Conservation (phyloP, 495 filamentous ascomycete species). For the Sordaria brevicollis region DNA sequence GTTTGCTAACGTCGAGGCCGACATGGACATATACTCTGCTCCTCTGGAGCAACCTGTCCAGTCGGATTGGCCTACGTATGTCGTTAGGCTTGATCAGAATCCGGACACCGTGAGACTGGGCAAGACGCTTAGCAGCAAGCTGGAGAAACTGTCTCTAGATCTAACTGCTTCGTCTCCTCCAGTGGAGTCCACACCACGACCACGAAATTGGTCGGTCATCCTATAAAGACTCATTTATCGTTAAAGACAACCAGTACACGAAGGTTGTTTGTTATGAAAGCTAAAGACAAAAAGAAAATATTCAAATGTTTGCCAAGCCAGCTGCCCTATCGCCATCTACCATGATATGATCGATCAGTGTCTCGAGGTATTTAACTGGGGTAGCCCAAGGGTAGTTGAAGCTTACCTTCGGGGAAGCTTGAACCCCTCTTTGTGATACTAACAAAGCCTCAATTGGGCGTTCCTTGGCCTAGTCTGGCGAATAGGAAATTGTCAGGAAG, state of each 20-base stretch:
- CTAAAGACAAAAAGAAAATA: neutral
- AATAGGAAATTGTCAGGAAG: neutral
- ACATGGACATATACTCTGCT: conserved; percentile 5
- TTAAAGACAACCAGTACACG: neutral
- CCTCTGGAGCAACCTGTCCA: conserved; percentile 14
- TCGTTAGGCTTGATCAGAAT: conserved; percentile 6
- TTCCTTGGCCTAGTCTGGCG: neutral
- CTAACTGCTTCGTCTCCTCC: neutral
- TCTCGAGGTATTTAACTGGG: neutral
- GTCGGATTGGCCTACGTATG: conserved; percentile 17
- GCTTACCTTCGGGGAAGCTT: neutral
- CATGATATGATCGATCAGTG: neutral
- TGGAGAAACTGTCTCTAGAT: conserved; percentile 10
- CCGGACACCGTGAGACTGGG: conserved; percentile 3
- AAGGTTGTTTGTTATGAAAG: neutral
- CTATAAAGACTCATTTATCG: neutral
- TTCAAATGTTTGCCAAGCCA: neutral
- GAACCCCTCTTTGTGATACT: neutral
- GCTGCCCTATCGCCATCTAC: neutral
- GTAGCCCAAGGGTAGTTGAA: neutral
- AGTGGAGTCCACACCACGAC: neutral
- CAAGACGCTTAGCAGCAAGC: conserved; percentile 4
- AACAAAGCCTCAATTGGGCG: neutral
- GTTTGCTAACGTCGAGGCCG: conserved; percentile 13
- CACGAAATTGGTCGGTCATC: neutral